Percentiles rank a stretch among this genome's conserved stretches.
Conservation (phyloP, 176 grass and related monocot species). For the Themeda triandra region DNA sequence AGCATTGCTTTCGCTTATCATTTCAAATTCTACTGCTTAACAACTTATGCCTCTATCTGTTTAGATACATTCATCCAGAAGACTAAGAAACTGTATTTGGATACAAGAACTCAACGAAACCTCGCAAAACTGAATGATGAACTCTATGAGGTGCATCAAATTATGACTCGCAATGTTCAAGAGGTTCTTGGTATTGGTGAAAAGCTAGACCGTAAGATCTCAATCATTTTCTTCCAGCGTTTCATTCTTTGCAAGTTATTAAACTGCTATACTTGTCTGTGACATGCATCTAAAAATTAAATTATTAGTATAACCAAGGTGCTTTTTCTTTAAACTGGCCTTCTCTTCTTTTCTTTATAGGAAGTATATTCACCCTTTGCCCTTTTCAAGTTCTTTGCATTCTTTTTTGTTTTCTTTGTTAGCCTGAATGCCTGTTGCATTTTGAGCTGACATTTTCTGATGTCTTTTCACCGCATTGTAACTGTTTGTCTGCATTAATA, state of each 20-base stretch:
- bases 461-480: not conserved
- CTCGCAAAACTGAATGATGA: conserved; percentile 92
- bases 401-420: not conserved
- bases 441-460: not conserved
- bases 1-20: conserved; percentile 3
- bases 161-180: conserved; percentile 97
- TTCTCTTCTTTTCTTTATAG: not conserved
- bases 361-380: not conserved
- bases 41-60: conserved; percentile 18
- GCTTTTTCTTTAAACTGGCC: not conserved
- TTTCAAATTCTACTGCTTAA: conserved; percentile 12
- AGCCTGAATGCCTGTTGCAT: not conserved
- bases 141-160: conserved; percentile 93
- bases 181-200: conserved; percentile 99
- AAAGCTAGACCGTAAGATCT: conserved; percentile 84
- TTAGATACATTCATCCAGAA: conserved; percentile 98
- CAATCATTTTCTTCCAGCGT: not conserved
- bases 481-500: not conserved
- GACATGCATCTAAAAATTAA: not conserved
- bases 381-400: not conserved
- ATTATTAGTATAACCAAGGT: not conserved
- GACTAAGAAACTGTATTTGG: conserved; percentile 95
- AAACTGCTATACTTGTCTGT: conserved; percentile 6
- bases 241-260: conserved; percentile 8
- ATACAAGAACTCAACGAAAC: conserved; percentile 93